Evolutionary conservation across 306 rosid species (phyloP).

Genomic region (Medicago lupulina): DNA sequence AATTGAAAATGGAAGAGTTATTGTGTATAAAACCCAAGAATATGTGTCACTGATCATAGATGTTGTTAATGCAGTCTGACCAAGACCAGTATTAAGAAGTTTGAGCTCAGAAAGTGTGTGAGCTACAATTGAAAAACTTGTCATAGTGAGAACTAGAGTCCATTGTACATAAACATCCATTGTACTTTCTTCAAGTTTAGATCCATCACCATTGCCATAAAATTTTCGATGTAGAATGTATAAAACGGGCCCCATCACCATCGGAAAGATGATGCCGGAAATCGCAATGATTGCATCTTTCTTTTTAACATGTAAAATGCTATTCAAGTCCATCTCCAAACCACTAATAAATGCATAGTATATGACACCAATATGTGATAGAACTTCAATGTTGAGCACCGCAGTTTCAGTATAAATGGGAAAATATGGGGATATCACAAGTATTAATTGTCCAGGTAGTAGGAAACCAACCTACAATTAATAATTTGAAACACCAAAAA

Average conservation of each 20-base stretch:
- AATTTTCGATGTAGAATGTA: background rate
- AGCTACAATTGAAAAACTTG: background rate
- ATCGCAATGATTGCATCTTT: background rate
- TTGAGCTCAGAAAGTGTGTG: background rate
- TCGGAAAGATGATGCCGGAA: background rate
- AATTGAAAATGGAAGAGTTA: background rate
- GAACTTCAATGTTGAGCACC: background rate
- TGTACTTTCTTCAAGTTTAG: background rate
- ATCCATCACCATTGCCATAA: background rate
- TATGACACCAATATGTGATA: background rate
- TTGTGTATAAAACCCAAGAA: background rate
- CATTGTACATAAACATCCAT: background rate
- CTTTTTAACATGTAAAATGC: background rate
- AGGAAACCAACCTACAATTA: background rate
- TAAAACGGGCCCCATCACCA: background rate
- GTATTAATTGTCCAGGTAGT: too few species aligned
- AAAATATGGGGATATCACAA: too few species aligned
- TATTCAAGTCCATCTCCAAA: background rate
- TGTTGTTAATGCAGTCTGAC: background rate
- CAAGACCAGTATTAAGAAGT: background rate
- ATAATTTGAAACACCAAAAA: background rate
- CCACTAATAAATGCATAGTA: background rate
- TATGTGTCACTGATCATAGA: background rate
- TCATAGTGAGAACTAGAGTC: background rate
- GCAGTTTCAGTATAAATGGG: background rate